Conservation (phyloP, 352 stramenopile species). For the Halophytophthora polymorphica region DNA sequence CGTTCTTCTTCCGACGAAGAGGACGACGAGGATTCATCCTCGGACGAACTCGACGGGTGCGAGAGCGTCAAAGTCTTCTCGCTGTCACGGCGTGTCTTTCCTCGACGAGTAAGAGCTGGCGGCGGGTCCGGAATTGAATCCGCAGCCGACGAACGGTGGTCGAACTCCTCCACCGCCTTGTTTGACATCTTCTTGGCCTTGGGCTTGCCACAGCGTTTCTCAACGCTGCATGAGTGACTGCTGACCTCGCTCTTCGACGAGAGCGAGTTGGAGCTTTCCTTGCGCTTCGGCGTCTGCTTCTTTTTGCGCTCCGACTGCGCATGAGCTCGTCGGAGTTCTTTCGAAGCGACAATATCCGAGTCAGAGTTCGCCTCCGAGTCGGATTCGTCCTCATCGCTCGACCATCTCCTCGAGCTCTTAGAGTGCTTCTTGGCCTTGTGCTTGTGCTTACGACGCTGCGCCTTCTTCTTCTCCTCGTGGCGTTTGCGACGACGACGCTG, state of each 20-base stretch:
- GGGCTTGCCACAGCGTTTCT: constrained; percentile 1
- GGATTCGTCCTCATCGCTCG: constrained; percentile 5
- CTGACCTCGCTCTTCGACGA: constrained; percentile 12
- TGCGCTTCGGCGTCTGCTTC: constrained; percentile 1
- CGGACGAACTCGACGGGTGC: constrained; percentile 8
- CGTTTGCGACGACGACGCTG: constrained; percentile 8
- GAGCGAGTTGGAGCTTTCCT: neutral
- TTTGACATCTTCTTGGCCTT: constrained; percentile 16
- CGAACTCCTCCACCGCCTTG: neutral
- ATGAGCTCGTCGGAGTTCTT: constrained; percentile 2
- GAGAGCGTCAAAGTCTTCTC: constrained; percentile 11
- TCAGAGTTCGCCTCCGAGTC: no score
- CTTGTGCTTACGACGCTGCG: neutral
- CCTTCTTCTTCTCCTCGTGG: constrained; percentile 2
- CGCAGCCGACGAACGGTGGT: neutral
- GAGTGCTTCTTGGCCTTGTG: constrained; percentile 10
- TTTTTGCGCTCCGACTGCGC: neutral
- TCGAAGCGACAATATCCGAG: constrained; percentile 3
- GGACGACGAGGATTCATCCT: neutral
- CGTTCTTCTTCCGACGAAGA: constrained; percentile 17
- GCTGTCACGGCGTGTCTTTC: neutral
- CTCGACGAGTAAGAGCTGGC: neutral
- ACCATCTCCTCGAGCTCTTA: constrained; percentile 5
- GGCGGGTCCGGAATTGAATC: neutral
- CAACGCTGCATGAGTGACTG: neutral